Base-by-base conservation (phyloP, 306 rosid species). In the Vigna trinervia region DNA sequence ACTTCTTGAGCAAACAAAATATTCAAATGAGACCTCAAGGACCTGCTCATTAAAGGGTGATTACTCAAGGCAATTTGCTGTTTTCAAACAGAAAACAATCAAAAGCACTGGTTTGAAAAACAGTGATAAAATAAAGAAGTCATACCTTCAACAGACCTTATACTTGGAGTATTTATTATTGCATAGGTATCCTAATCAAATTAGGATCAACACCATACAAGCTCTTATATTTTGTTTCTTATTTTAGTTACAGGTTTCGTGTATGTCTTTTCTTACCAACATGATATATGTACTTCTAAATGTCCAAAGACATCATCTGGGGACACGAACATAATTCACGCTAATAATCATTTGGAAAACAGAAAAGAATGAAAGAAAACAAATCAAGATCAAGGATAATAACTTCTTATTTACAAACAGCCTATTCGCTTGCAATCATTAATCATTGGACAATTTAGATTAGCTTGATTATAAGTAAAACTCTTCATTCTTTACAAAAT, bases 401-500 rank as follows among this genome's bases (percentile, higher is more conserved):
- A 43, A 4, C n/a, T 2, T 30, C 20, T 17, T 39, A n/a, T 41
- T 78, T 43, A 41, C 20, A 70, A 61, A 32, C 26, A 28, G 50
- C 56, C 32, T 7, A 12, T 70, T 60, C 11, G 15, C 28, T 28
- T 69, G 54, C 62, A 20, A 62, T 12, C 36, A 67, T n/a, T 60
- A 76, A 59, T 43, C 71, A 77, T 54, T 60, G 75, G 75, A 46
- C 45, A 34, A 60, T n/a, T 50, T 32, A 53, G 57, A 72, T 41
- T 60, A 67, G 30, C 58, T 57, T 54, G 61, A 47, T 69, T 67
- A 68, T 38, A 59, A 57, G 71, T 45, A 45, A 64, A 34, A 65
- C 66, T 62, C 79, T 70, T 22, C 6, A 50, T 48, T 19, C 45
- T 57, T 71, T 28, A 26, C 72, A 66, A 48, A 64, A 60, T 28